Conservation (phyloP, 2,329 filamentous ascomycete genomes). For the Aspergillus pseudonomiae region DNA sequence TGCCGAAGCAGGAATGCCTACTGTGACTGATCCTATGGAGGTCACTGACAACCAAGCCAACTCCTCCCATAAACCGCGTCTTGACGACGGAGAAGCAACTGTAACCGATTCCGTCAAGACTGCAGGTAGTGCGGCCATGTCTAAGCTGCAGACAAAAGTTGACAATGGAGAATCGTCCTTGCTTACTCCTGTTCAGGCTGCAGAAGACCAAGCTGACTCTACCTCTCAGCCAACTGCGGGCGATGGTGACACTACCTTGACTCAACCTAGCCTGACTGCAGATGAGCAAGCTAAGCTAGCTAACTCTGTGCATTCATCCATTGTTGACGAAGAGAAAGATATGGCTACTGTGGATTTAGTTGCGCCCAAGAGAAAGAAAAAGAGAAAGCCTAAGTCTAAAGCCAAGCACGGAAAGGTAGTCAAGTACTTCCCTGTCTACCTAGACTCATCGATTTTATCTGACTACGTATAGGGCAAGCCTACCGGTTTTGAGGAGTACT, state of each 20-base stretch:
- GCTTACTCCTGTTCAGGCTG: no score
- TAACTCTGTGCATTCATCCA: neutral
- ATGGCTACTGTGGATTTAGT: constrained; percentile 12
- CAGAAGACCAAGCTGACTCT: no score
- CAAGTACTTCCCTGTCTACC: neutral
- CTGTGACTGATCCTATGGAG: neutral
- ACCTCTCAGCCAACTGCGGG: neutral
- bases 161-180: no score
- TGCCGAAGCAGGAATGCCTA: neutral
- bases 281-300: neutral
- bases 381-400: constrained; percentile 40
- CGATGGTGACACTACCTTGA: neutral
- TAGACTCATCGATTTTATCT: neutral
- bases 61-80: neutral
- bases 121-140: neutral
- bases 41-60: neutral
- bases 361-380: constrained; percentile 37
- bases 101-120: neutral
- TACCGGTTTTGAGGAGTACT: constrained; percentile 80
- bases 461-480: constrained; percentile 42
- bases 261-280: neutral
- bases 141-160: no score
- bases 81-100: neutral
- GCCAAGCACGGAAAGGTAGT: constrained; percentile 40
- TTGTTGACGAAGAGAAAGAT: constrained; percentile 1